phyloP scores from a whole-genome alignment of 2,329 filamentous ascomycete genomes.

The Metarhizium guizhouense region DNA sequence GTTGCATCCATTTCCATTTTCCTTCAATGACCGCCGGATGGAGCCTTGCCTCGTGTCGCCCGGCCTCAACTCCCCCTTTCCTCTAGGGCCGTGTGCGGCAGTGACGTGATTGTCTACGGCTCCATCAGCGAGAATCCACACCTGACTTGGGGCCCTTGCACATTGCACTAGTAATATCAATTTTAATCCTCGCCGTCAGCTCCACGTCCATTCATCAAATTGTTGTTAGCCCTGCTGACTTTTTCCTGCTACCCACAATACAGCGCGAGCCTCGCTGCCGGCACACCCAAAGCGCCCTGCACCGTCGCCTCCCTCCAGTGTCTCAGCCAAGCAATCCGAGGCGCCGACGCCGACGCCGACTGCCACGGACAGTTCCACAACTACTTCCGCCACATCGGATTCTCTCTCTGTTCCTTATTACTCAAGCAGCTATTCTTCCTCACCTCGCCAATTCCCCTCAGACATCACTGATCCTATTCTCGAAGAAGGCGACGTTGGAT shows the following conservation, averaged over 20 bases:
- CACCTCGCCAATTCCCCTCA: slow-evolving; percentile 38
- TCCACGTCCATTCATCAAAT: not conserved
- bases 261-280: not conserved
- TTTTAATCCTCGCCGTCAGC: not conserved
- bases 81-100: slow-evolving; percentile 3
- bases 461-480: slow-evolving; percentile 44
- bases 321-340: slow-evolving; percentile 3
- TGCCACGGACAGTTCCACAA: slow-evolving; percentile 3
- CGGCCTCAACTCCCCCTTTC: not conserved
- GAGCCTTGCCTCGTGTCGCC: slow-evolving; percentile 6
- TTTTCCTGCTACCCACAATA: slow-evolving; percentile 4
- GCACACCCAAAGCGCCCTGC: not conserved
- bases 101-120: slow-evolving; percentile 12
- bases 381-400: slow-evolving; percentile 5
- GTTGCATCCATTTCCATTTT: slow-evolving; percentile 4
- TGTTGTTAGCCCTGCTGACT: slow-evolving; percentile 9
- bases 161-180: not conserved
- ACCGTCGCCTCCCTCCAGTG: slow-evolving; percentile 1
- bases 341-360: slow-evolving; percentile 6
- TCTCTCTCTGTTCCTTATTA: slow-evolving; percentile 1
- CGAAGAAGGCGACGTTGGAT: slow-evolving; percentile 46
- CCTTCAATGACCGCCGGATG: slow-evolving; percentile 3
- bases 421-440: slow-evolving; percentile 25
- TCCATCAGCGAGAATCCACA: slow-evolving; percentile 1
- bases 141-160: not conserved